A percentile compares a stretch with the other conserved stretches of the same genome.
These are phyloP conservation scores for Thuja plicata DNA, from an alignment of 83 land plant species.

Conservation along the genomic window DNA sequence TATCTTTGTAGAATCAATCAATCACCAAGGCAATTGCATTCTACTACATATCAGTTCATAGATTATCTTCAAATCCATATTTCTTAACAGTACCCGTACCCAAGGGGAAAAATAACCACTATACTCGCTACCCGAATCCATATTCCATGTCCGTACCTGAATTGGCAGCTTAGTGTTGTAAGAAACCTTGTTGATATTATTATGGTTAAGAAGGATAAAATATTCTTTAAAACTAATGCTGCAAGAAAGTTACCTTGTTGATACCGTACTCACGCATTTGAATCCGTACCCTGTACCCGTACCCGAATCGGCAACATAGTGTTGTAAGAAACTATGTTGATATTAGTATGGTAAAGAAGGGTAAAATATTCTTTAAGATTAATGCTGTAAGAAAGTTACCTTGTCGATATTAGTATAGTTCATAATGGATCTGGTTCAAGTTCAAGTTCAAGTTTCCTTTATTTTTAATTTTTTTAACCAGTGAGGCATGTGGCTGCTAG, in stretches of 20 bases:
- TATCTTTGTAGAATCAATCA: too few relatives aligned
- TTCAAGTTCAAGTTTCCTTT: background rate
- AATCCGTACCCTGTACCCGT: too few relatives aligned
- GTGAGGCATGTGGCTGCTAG: background rate
- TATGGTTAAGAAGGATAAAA: background rate
- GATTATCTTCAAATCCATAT: too few relatives aligned
- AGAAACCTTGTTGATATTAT: background rate
- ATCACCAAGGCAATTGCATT: too few relatives aligned
- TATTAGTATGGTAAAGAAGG: background rate
- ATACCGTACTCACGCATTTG: background rate
- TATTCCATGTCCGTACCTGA: too few relatives aligned
- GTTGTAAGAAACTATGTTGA: background rate
- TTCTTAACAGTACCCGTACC: too few relatives aligned
- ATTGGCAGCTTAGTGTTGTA: background rate
- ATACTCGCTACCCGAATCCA: too few relatives aligned
- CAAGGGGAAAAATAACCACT: too few relatives aligned
- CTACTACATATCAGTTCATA: too few relatives aligned
- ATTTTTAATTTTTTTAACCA: background rate
- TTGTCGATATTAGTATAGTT: background rate
- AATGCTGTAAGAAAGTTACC: background rate
- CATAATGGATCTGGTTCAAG: background rate
- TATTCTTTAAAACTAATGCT: background rate
- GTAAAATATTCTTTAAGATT: too few relatives aligned
- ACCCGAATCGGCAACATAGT: too few relatives aligned
- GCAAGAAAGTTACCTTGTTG: background rate